Percentiles rank a stretch among this genome's conserved stretches.
phyloP scores from a whole-genome alignment of 257 asterid species.

The Nicotiana sylvestris region DNA sequence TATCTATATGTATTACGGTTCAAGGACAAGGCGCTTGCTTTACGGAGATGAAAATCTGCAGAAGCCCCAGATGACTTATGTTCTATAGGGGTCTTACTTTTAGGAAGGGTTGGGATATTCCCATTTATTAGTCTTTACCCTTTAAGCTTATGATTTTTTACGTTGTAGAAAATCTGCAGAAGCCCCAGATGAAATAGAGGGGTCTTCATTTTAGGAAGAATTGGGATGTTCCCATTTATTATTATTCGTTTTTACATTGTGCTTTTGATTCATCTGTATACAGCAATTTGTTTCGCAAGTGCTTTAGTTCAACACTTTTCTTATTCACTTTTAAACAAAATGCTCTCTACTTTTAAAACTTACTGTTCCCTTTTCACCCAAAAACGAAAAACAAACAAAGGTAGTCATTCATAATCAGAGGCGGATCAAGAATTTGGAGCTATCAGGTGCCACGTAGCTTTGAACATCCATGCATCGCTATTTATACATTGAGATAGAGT shows the following conservation, averaged over 20 bases:
- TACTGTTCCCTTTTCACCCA: no score
- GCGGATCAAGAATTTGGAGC: no score
- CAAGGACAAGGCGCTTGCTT: constrained; percentile 32
- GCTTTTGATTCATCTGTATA: not conserved
- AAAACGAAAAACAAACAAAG: no score
- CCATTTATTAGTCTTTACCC: not conserved
- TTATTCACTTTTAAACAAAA: not conserved
- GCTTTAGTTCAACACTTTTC: not conserved
- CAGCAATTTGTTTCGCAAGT: not conserved
- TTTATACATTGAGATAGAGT: no score
- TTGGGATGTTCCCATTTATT: not conserved
- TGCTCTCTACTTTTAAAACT: no score
- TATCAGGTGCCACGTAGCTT: no score
- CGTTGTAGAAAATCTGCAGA: constrained; percentile 20
- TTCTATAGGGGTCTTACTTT: not conserved
- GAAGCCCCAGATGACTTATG: constrained; percentile 27
- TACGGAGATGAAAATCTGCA: constrained; percentile 27
- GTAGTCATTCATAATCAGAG: no score
- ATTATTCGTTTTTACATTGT: not conserved
- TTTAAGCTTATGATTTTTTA: not conserved
- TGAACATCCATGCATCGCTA: no score
- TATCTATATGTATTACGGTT: constrained; percentile 33
- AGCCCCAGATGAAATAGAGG: constrained; percentile 21
- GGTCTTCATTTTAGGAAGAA: not conserved
- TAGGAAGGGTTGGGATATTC: not conserved